These are phyloP conservation scores for Xerocomellus amylosporus DNA, from an alignment of 768 basidiomycete genomes.

Conservation along the genomic window DNA sequence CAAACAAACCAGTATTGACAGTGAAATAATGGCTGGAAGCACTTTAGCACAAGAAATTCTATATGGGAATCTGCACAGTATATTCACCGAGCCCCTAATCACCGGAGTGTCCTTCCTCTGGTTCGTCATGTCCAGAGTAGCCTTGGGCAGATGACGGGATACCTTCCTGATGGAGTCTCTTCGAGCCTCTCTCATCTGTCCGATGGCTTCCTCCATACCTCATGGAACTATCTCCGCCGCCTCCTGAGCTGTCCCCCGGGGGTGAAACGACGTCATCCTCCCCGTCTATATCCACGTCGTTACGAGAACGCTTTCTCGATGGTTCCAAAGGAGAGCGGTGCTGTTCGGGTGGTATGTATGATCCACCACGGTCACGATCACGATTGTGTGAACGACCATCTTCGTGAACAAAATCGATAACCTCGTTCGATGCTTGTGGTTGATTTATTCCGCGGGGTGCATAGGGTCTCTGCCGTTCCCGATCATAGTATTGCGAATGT, in stretches of 20 bases:
- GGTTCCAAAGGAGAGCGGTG: slow-evolving; percentile 42
- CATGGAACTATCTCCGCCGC: slow-evolving; percentile 27
- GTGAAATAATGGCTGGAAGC: slow-evolving; percentile 16
- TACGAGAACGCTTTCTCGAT: slow-evolving; percentile 54
- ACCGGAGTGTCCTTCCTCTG: slow-evolving; percentile 32
- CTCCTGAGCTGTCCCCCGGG: slow-evolving; percentile 28
- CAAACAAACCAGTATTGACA: slow-evolving; percentile 17
- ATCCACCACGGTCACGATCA: slow-evolving; percentile 39
- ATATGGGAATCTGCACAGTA: slow-evolving; percentile 25
- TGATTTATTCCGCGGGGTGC: slow-evolving; percentile 51
- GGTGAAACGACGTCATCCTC: slow-evolving; percentile 45
- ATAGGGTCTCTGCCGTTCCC: slow-evolving; percentile 48
- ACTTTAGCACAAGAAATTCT: slow-evolving; percentile 35
- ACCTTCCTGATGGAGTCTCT: slow-evolving; percentile 57
- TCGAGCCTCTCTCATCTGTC: slow-evolving; percentile 52
- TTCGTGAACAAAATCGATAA: slow-evolving; percentile 53
- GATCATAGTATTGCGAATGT: slow-evolving; percentile 47
- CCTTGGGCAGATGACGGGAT: slow-evolving; percentile 22
- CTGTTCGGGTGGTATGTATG: slow-evolving; percentile 35
- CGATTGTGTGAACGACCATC: slow-evolving; percentile 43
- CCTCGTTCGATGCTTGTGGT: slow-evolving; percentile 38
- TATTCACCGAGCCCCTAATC: slow-evolving; percentile 32
- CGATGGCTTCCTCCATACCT: slow-evolving; percentile 39
- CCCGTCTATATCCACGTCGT: slow-evolving; percentile 63
- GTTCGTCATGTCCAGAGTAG: slow-evolving; percentile 30